Evolutionary conservation across 495 filamentous ascomycete species (phyloP), one percentile per base, ranked within the genome.

Genomic region (Xylaria intraflava): DNA sequence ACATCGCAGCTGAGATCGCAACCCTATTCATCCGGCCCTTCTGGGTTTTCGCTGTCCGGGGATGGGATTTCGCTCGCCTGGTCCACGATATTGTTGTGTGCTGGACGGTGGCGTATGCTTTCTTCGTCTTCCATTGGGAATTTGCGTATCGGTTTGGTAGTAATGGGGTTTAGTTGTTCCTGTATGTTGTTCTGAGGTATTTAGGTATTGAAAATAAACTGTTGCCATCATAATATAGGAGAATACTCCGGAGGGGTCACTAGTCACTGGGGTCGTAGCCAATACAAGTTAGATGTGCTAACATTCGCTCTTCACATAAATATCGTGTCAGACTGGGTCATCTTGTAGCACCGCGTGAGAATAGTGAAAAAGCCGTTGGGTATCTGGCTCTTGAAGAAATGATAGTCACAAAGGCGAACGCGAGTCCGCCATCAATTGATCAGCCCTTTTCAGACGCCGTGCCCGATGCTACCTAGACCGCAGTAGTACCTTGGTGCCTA

Each of bases 361-460:
- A 33, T 7, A 20, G 12, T 52, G 17, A 20, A 44, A 19, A 52
- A 39, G 23, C 6, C 17, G 30, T 41, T 14, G 43, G 14, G 24
- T 16, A 53, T 30, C 43, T 17, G 29, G 24, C 30, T 19, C 24
- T 30, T 5, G 16, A 46, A 23, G 33, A 33, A 20, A 49, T 49
- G 11, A 45, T 40, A 38, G 23, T 42, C 40, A 49, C 30, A 58
- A 64, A 53, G 59, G 61, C 61, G 61, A 64, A 64, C 56, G 43
- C 39, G 55, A 60, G 35, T 62, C 59, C 58, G 61, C 63, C 35
- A 59, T 63, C 56, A 66, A 64, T 66, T 64, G 58, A 66, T 64
- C 51, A 64, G 48, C 61, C 64, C 14, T 66, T 66, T 64, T 64
- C 54, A 66, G 61, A 66, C 64, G 61, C 64, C 64, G 61, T 66